Conservation (phyloP, 768 basidiomycete genomes). For the Artomyces pyxidatus region DNA sequence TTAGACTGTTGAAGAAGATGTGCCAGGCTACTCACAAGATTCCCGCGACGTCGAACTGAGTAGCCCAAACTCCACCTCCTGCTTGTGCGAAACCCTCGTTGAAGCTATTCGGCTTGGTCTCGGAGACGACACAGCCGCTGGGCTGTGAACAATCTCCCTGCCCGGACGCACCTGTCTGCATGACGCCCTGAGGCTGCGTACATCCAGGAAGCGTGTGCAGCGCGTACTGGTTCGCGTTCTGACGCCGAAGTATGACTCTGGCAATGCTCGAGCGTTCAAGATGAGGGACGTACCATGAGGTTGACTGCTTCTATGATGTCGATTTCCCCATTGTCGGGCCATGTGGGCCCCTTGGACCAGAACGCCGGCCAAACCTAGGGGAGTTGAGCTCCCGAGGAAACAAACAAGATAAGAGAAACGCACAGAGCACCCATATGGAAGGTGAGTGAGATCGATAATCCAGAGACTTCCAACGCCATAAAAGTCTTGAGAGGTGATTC, state of each 20-base stretch:
- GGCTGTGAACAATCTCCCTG: constrained; percentile 25
- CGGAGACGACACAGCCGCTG: constrained; percentile 29
- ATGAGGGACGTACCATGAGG: constrained; percentile 2
- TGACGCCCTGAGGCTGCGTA: constrained; percentile 19
- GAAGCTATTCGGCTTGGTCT: constrained; percentile 32
- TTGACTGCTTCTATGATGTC: constrained; percentile 48
- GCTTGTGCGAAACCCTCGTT: constrained; percentile 34
- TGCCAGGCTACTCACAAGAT: constrained; percentile 30
- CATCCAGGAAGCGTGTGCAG: constrained; percentile 41
- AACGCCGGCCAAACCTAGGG: constrained; percentile 33
- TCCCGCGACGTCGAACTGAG: constrained; percentile 56
- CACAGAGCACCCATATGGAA: constrained; percentile 54
- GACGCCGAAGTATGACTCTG: background rate
- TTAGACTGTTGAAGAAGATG: background rate
- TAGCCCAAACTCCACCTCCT: constrained; percentile 62
- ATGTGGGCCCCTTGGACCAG: constrained; percentile 27
- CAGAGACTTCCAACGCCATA: constrained; percentile 39
- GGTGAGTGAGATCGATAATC: constrained; percentile 37
- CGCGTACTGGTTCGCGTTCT: constrained; percentile 42
- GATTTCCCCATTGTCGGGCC: constrained; percentile 37
- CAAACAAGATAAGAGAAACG: constrained; percentile 14
- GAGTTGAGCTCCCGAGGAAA: constrained; percentile 6
- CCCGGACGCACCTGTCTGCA: constrained; percentile 29
- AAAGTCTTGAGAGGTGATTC: constrained; percentile 34
- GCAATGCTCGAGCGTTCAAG: background rate